phyloP scores from a whole-genome alignment of 208 protist species.

The Dictyostelium gargantuum region DNA sequence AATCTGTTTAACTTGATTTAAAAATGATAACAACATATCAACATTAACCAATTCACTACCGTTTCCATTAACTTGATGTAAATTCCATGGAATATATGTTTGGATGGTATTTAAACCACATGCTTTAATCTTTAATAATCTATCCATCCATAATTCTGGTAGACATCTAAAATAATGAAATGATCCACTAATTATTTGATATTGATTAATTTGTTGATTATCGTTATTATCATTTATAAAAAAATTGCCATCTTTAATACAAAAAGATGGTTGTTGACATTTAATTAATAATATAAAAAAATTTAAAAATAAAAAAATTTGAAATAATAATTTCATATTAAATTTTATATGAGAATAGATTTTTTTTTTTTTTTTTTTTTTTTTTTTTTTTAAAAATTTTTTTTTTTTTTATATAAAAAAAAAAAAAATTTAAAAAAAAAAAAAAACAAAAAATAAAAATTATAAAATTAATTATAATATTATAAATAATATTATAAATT shows the following conservation, averaged over 20 bases:
- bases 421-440: too few species aligned
- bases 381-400: too few species aligned
- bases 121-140: constrained; percentile 25
- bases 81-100: constrained; percentile 55
- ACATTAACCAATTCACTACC: not conserved
- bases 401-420: too few species aligned
- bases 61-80: constrained; percentile 40
- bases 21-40: not conserved
- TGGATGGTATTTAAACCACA: constrained; percentile 35
- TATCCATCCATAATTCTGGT: constrained; percentile 3
- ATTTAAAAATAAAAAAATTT: too few species aligned
- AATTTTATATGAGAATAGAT: too few species aligned
- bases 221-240: constrained; percentile 27
- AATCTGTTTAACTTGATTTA: not conserved
- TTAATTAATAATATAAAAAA: too few species aligned
- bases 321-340: too few species aligned
- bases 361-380: too few species aligned
- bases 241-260: not conserved
- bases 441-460: too few species aligned
- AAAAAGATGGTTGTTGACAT: not conserved
- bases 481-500: too few species aligned
- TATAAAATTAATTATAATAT: too few species aligned
- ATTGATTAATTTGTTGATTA: not conserved
- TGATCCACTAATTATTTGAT: constrained; percentile 59
- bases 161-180: constrained; percentile 60